Conservation (phyloP, 2,329 filamentous ascomycete genomes). For the Colletotrichum noveboracense region DNA sequence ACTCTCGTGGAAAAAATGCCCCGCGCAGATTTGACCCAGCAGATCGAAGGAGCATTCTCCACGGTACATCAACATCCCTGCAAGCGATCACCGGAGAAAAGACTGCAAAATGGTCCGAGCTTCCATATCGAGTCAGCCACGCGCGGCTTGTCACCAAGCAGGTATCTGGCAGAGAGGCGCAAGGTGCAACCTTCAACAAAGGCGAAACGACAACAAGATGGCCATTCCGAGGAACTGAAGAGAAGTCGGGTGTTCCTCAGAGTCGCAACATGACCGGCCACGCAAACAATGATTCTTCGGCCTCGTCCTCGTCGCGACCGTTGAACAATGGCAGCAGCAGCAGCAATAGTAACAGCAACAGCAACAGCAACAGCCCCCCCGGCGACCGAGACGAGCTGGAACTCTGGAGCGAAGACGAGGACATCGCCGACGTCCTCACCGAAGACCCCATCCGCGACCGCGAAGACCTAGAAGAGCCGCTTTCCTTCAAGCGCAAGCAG, state of each 20-base stretch:
- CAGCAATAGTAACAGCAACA: conserved; percentile 10
- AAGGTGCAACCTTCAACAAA: neutral
- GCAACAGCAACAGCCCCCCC: conserved; percentile 27
- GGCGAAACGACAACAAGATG: conserved; percentile 38
- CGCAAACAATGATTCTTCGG: conserved; percentile 36
- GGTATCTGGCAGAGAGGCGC: neutral
- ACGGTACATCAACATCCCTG: conserved; percentile 7
- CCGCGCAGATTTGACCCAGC: conserved; percentile 12
- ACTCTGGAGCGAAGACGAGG: conserved; percentile 45
- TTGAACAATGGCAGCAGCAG: conserved; percentile 9
- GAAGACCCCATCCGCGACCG: conserved; percentile 62
- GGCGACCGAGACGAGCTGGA: conserved; percentile 54
- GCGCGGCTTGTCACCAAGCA: conserved; percentile 9
- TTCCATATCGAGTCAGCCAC: conserved; percentile 11
- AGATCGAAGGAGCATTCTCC: conserved; percentile 4
- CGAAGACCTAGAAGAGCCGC: conserved; percentile 51
- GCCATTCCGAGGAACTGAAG: conserved; percentile 13
- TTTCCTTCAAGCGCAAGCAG: conserved; percentile 77
- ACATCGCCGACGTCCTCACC: conserved; percentile 46
- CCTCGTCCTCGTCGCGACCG: conserved; percentile 38
- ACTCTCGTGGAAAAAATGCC: conserved; percentile 15
- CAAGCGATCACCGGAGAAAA: neutral
- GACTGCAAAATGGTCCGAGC: neutral
- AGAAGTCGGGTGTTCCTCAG: conserved; percentile 19
- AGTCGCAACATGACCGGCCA: conserved; percentile 45